Percentiles rank a stretch among this genome's conserved stretches.
Conservation (phyloP, 2,329 filamentous ascomycete genomes). For the Colletotrichum lini region DNA sequence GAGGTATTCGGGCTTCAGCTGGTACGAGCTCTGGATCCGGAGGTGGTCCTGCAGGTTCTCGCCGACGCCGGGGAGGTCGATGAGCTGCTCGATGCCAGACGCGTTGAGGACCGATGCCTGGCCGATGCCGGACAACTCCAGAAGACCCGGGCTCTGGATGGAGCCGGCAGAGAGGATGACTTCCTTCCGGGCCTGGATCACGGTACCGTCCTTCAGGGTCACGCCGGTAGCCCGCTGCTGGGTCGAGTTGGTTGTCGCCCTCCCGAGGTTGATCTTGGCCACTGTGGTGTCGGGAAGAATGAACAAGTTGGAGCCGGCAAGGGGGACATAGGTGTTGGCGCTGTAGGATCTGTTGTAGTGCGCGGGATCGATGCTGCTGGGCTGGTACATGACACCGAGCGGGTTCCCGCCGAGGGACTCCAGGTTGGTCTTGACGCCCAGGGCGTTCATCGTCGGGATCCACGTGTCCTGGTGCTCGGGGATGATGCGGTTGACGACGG, state of each 20-base stretch:
- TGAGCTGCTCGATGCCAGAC: slow-evolving; percentile 62
- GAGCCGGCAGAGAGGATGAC: slow-evolving; percentile 59
- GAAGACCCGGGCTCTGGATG: slow-evolving; percentile 69
- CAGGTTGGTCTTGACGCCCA: slow-evolving; percentile 58
- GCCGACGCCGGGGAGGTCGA: slow-evolving; percentile 70
- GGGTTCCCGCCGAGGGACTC: slow-evolving; percentile 65
- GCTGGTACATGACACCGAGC: slow-evolving; percentile 64
- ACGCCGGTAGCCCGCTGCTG: slow-evolving; percentile 44
- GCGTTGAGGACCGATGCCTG: slow-evolving; percentile 61
- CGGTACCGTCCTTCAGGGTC: slow-evolving; percentile 45
- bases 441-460: slow-evolving; percentile 60
- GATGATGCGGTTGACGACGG: slow-evolving; percentile 57
- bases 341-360: slow-evolving; percentile 65
- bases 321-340: slow-evolving; percentile 58
- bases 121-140: slow-evolving; percentile 72
- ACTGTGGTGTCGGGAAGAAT: slow-evolving; percentile 55
- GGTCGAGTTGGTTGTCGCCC: slow-evolving; percentile 31
- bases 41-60: slow-evolving; percentile 55
- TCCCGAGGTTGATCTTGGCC: slow-evolving; percentile 54
- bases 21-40: slow-evolving; percentile 52
- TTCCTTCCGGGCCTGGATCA: slow-evolving; percentile 48
- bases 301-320: slow-evolving; percentile 59
- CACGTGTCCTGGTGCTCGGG: slow-evolving; percentile 59
- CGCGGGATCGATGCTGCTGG: slow-evolving; percentile 63
- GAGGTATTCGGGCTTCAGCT: slow-evolving; percentile 51